Conservation (phyloP, 345 rosid species). For the Aegle marmelos region DNA sequence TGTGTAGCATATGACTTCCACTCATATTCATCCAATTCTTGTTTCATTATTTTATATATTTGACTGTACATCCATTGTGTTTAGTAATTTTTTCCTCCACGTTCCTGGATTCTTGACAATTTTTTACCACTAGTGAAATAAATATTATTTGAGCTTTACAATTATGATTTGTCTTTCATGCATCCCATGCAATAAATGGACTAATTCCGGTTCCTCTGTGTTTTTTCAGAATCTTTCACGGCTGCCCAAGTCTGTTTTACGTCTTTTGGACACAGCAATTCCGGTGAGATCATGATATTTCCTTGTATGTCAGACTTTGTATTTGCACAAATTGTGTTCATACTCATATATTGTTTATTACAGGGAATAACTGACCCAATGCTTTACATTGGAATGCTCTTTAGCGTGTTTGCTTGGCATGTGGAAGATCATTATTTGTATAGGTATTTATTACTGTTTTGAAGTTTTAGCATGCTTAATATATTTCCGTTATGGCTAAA, state of each 20-base stretch:
- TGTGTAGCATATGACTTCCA: not conserved
- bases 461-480: not conserved
- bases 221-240: conserved; percentile 77
- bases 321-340: not conserved
- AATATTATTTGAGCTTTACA: not conserved
- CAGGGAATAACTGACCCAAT: conserved; percentile 99
- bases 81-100: not conserved
- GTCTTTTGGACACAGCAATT: conserved; percentile 79
- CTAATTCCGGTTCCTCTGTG: conserved; percentile 3
- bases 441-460: conserved; percentile 47
- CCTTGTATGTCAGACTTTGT: not conserved
- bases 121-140: not conserved
- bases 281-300: conserved; percentile 44
- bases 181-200: not conserved
- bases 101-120: not conserved
- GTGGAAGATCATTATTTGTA: conserved; percentile 98
- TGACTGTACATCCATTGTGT: not conserved
- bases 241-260: conserved; percentile 78
- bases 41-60: no score
- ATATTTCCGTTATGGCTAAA: not conserved
- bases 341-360: conserved; percentile 29
- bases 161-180: conserved; percentile 8
- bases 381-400: conserved; percentile 99
- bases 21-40: not conserved
- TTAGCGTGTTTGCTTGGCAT: conserved; percentile 99